Base-by-base conservation (phyloP, 805 yeast genomes). In the Kregervanrija delftensis region DNA sequence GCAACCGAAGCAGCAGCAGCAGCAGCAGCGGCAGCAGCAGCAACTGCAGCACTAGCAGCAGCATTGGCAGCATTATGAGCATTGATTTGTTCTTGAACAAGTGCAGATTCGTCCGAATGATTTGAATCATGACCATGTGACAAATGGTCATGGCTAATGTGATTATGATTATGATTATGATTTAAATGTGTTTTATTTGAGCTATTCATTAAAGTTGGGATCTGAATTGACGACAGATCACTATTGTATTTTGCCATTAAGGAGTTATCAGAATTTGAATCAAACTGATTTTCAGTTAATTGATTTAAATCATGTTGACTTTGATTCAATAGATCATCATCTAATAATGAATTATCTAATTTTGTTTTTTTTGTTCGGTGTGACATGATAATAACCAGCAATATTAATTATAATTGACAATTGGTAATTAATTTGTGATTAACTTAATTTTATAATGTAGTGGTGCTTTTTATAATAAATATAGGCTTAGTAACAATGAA, bases 21-120 rank as follows among this genome's bases (percentile, higher is more conserved):
- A 46, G 51, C 22, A 46, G 53, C 11, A 48, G 51, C n/a, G 43
- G 42, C 13, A 37, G 43, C 5, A 12, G 43, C 5, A 36, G 44
- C 13, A 42, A 43, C 12, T 45, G 46, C 46, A 16, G 43, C 42
- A 13, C 40, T 41, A 30, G 47, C 51, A 13, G 44, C 52, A 14
- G 53, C 58, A 15, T 49, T 53, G 37, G 52, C 56, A 15, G 56
- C 57, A n/a, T 51, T 57, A 40, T 45, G 52, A 6, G 54, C 54
- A 30, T 48, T 53, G 43, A 35, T 40, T 30, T 22, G 38, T 22
- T 22, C 28, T 6, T 22, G 28, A 4, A 22, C 28, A 22, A 22
- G 28, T 5, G 46, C 22, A 45, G 49, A n/a, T 33, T 32, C 12
- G 30, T 22, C 31, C 11, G 28, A 37, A 28, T 22, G 30, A 11